phyloP scores from a whole-genome alignment of 148 eudicot genomes.

The Chenopodium formosanum region DNA sequence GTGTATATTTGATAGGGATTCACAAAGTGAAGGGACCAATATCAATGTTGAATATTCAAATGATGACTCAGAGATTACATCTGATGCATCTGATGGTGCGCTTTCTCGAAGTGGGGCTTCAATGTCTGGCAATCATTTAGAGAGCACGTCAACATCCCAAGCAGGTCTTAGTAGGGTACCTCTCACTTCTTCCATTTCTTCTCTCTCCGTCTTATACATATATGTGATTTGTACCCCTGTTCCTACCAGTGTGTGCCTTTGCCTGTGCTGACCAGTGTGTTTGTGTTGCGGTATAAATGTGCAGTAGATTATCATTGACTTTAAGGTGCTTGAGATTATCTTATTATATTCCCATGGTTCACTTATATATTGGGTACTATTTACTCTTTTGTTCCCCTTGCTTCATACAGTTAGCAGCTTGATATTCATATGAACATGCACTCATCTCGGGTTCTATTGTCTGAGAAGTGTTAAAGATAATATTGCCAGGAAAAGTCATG shows the following conservation, averaged over 20 bases:
- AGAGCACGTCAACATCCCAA: constrained; percentile 31
- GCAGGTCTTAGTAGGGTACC: constrained; percentile 47
- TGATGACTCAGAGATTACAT: constrained; percentile 23
- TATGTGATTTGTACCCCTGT: neutral
- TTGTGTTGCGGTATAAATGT: neutral
- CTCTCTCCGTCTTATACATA: constrained; percentile 2
- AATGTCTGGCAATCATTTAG: constrained; percentile 45
- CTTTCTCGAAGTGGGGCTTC: constrained; percentile 42
- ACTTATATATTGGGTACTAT: no score
- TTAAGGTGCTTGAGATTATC: no score
- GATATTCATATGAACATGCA: no score
- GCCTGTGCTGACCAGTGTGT: neutral
- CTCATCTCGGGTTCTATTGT: no score
- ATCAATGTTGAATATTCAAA: constrained; percentile 34
- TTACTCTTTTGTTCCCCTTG: no score
- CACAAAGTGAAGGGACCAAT: constrained; percentile 32
- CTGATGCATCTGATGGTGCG: constrained; percentile 43
- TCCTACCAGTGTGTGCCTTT: no score
- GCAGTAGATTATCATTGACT: neutral
- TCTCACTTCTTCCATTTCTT: neutral
- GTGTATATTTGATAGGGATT: constrained; percentile 34
- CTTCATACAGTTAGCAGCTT: no score
- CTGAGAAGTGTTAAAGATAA: no score
- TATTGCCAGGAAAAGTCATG: no score
- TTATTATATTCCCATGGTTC: no score